These are phyloP conservation scores for Pittosporum tobira DNA, from an alignment of 129 eudicot genomes.

Conservation along the genomic window DNA sequence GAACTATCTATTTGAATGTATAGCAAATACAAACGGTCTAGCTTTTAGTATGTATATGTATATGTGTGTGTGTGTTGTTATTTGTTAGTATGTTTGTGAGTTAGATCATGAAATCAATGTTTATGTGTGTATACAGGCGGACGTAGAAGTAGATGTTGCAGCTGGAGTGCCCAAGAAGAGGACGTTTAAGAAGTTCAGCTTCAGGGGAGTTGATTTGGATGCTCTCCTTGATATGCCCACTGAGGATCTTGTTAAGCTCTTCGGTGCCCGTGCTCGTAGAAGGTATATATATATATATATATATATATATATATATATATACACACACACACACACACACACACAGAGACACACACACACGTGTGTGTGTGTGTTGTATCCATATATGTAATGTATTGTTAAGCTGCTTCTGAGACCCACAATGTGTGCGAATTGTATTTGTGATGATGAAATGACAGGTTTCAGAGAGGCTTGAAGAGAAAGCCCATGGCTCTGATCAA, in stretches of 20 bases:
- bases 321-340: too few species aligned
- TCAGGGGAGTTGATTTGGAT: conserved; percentile 81
- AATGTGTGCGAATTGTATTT: background rate
- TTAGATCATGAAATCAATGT: too few species aligned
- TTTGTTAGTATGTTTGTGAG: too few species aligned
- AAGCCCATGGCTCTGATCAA: conserved; percentile 92
- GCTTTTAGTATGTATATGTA: background rate
- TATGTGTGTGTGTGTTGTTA: background rate
- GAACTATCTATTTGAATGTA: too few species aligned
- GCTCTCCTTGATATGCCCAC: conserved; percentile 77
- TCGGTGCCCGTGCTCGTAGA: conserved; percentile 71
- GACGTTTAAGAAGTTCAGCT: conserved; percentile 87
- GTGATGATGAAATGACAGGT: conserved; percentile 27
- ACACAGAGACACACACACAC: too few species aligned
- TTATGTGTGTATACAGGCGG: conserved; percentile 45
- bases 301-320: background rate
- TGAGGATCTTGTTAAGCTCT: conserved; percentile 72
- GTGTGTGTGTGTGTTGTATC: too few species aligned
- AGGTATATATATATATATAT: conserved; percentile 26
- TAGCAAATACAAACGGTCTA: too few species aligned
- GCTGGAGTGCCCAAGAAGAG: conserved; percentile 77
- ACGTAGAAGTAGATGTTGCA: conserved; percentile 51
- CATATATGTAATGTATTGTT: background rate
- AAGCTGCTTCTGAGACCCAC: background rate
- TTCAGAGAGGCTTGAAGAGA: conserved; percentile 77